A percentile compares a stretch with the other conserved stretches of the same genome.
phyloP scores from a whole-genome alignment of 805 yeast species.

The Blastobotrys robertii region DNA sequence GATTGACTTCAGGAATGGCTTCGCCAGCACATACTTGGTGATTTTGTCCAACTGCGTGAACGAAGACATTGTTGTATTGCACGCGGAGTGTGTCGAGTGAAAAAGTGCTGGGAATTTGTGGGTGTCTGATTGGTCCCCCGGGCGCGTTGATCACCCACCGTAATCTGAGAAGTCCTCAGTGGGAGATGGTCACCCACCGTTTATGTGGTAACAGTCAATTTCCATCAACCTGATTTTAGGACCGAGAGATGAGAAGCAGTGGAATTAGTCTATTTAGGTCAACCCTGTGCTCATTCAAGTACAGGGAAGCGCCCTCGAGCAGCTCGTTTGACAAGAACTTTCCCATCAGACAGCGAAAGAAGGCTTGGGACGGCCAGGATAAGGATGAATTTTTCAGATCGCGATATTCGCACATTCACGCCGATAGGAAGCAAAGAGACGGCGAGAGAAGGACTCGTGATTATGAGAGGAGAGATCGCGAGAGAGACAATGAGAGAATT shows the following conservation, averaged over 20 bases:
- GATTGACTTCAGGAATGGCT: slow-evolving; percentile 68
- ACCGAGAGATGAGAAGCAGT: too few relatives aligned
- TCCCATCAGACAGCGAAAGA: slow-evolving; percentile 30
- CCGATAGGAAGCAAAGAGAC: slow-evolving; percentile 31
- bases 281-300: too few relatives aligned
- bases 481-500: slow-evolving; percentile 5
- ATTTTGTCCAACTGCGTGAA: slow-evolving; percentile 30
- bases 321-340: slow-evolving; percentile 35
- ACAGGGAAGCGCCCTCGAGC: slow-evolving; percentile 2
- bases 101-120: not conserved
- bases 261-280: too few relatives aligned
- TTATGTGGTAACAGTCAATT: too few relatives aligned
- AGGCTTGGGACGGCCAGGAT: slow-evolving; percentile 65
- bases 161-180: too few relatives aligned
- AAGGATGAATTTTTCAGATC: slow-evolving; percentile 54
- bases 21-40: slow-evolving; percentile 66
- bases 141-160: too few relatives aligned
- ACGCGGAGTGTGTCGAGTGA: not conserved
- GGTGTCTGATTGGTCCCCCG: too few relatives aligned
- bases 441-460: slow-evolving; percentile 16
- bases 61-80: slow-evolving; percentile 24
- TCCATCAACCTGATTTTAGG: too few relatives aligned
- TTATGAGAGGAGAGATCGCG: slow-evolving; percentile 7
- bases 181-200: too few relatives aligned
- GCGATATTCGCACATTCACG: slow-evolving; percentile 61